phyloP scores from a whole-genome alignment of 2,329 filamentous ascomycete species.

The Trichophyton simii region DNA sequence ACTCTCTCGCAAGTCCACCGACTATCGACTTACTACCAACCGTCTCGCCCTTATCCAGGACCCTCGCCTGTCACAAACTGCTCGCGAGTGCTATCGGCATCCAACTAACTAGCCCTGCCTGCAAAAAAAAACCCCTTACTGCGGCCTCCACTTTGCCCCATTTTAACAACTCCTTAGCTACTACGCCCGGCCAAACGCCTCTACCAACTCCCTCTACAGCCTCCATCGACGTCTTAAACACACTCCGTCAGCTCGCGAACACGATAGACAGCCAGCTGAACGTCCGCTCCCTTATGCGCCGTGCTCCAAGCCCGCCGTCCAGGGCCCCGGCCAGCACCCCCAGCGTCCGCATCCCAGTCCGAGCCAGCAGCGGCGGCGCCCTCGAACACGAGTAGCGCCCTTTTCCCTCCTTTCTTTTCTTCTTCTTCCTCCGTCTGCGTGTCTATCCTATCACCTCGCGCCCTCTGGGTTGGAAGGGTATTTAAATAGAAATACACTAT shows the following conservation, averaged over 20 bases:
- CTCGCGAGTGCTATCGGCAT: no score
- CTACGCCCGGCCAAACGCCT: background rate
- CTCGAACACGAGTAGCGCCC: conserved; percentile 1
- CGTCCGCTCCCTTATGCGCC: background rate
- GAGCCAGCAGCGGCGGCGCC: conserved; percentile 1
- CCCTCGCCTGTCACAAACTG: no score
- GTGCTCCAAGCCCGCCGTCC: background rate
- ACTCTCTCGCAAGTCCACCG: no score
- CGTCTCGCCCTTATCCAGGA: background rate
- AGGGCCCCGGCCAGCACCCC: background rate
- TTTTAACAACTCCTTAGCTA: background rate
- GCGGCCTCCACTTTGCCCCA: no score
- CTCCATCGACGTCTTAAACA: background rate
- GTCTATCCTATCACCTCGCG: background rate
- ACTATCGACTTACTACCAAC: background rate
- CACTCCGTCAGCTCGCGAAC: background rate
- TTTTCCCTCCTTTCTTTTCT: background rate
- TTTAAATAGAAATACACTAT: background rate
- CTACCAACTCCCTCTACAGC: background rate
- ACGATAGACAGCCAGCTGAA: background rate
- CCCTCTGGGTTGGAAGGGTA: background rate
- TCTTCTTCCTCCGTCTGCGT: background rate
- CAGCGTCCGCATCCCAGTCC: background rate
- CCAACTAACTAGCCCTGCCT: no score
- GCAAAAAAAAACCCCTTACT: no score